Base-by-base conservation (phyloP, 2,329 filamentous ascomycete species). In the Alternaria triticimaculans region DNA sequence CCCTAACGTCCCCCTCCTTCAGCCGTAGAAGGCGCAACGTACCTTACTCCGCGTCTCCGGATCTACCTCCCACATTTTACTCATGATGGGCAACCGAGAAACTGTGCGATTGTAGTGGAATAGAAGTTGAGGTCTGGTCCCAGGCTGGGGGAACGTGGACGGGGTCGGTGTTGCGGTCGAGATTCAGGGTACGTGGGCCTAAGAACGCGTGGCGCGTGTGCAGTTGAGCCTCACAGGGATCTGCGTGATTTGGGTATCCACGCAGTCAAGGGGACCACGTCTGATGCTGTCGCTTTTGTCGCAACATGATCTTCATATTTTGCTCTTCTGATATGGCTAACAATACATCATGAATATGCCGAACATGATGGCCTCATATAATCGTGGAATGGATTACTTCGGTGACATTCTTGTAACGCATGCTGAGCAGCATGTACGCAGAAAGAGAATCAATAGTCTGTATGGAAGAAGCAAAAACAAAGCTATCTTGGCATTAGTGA, bases 51-150 rank as follows among this genome's bases (percentile, higher is more conserved):
- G 89, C 66, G 95, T 98, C 86, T 98, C 95, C 53, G 96, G 96
- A 82, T 99, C 96, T 71, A 99, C 94, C 84, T 99, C 96, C 96
- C 96, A 99, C 92, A 97, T 95, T 83, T 94, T 95, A 77, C 82
- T 84, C 83, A 84, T 84, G 48, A 65, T 75, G 77, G 60, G 68
- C 62, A 55, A 50, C 50, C 14, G 20, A 26, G 30, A 18, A 21
- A 12, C 20, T 25, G 51, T 49, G 43, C 60, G 55, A 64, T 25
- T 10, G 23, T 51, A 26, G 50, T 15, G 37, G 18, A 49, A 21
- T 26, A 41, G 18, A 55, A 33, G 12, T 15, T 18, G 33, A 21
- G 30, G 18, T 20, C 53, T 21, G 33, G 60, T 18, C 12, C 26
- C 14, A 49, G 28, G 18, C 45, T 44, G 51, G 55, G 18, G 44